Evolutionary conservation across 306 rosid genomes (phyloP), one percentile per base, ranked within the genome.

Genomic region (Crataegus laevigata): DNA sequence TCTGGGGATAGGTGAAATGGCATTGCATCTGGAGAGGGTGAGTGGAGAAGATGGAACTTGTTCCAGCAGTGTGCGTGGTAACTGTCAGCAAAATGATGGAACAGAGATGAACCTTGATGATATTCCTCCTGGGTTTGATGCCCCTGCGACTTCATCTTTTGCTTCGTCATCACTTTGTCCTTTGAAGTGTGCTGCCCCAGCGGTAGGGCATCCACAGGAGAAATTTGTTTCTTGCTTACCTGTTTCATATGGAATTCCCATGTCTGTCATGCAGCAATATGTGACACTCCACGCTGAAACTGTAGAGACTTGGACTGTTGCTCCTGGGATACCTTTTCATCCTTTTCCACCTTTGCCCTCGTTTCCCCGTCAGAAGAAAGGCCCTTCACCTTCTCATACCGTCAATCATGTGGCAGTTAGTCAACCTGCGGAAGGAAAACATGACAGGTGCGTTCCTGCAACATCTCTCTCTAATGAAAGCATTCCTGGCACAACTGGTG

Each of bases 281-380:
- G 98, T 94, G 70, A 87, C 88, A 66, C 84, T 90, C 51, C 80
- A 71, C 54, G 63, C 88, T 73, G 96, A 84, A 81, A 84, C 75
- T 66, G 58, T 66, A 15, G 96, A 79, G 72, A 75, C 86, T 76
- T 88, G 97, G 96, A 81, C 75, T 82, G 84, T 83, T 78, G 97
- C 99, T 40, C 98, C 97, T 18, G 97, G 96, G 77, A 78, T 92
- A 88, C 97, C 99, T 77, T 96, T 92, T 82, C 79, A 68, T 76
- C 94, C 97, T 51, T 96, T 92, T 84, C 99, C 99, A 68, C 99
- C 99, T 12, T 65, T 91, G 57, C 99, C 99, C 68, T 82, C 87
- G 6, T 76, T 80, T 81, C 92, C 91, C 8, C 84, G 86, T 73
- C 87, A 58, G 73, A 74, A 81, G 81, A 79, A 78, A 80, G 84